Conservation (phyloP, 192 early-diverging fungal genomes). For the Backusella psychrophila region DNA sequence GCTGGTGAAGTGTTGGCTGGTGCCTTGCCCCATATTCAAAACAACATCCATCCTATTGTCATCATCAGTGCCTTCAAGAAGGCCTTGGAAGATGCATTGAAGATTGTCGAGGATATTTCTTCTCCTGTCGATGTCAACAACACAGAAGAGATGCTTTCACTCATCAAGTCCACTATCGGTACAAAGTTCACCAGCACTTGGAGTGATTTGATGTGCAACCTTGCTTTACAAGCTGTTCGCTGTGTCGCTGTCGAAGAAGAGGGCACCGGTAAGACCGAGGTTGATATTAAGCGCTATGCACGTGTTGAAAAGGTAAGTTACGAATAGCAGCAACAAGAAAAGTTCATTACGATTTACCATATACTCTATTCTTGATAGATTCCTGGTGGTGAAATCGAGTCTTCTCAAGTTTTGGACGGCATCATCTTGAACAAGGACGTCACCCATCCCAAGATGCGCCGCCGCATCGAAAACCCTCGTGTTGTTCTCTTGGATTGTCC, state of each 20-base stretch:
- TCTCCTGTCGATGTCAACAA: constrained; percentile 81
- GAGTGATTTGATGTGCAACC: constrained; percentile 96
- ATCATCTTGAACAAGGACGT: constrained; percentile 99
- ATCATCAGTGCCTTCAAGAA: constrained; percentile 93
- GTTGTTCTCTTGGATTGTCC: constrained; percentile 97
- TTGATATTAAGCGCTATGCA: constrained; percentile 98
- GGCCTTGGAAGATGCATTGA: constrained; percentile 90
- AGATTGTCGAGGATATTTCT: constrained; percentile 83
- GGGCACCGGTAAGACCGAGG: constrained; percentile 71
- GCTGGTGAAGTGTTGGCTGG: constrained; percentile 95
- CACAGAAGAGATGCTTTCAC: constrained; percentile 83
- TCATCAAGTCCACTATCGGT: constrained; percentile 93
- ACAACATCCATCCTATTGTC: constrained; percentile 97
- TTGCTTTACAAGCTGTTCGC: constrained; percentile 96
- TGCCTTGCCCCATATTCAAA: constrained; percentile 90
- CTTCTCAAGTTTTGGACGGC: constrained; percentile 92
- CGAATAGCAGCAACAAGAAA: not conserved
- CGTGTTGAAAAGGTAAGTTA: constrained; percentile 86
- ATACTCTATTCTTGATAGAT: constrained; percentile 47
- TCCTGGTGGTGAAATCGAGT: constrained; percentile 97
- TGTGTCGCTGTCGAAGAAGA: constrained; percentile 71
- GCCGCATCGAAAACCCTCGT: constrained; percentile 94
- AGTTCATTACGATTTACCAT: not conserved
- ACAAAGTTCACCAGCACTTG: constrained; percentile 97
- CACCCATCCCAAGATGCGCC: constrained; percentile 96